Evolutionary conservation across 2,329 filamentous ascomycete genomes (phyloP), one percentile per base, ranked within the genome.

Genomic region (Fusarium clavum): DNA sequence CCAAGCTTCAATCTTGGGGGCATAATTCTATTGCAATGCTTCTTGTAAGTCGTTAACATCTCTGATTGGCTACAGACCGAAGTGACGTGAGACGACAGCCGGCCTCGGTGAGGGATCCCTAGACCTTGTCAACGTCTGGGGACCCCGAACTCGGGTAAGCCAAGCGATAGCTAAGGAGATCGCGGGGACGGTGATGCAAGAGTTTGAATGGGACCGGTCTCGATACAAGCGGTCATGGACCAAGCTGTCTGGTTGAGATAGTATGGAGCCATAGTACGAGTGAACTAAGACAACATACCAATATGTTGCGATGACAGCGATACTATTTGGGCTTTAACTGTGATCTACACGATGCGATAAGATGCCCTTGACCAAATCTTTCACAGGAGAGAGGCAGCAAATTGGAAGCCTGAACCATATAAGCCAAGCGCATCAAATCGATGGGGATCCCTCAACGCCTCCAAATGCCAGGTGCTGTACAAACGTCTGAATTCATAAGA

Each of bases 31-130:
- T 6, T 41, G 38, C n/a, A 48, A 49, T 47, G 30, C 34, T 55
- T 45, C 44, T 22, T 52, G n/a, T 29, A 24, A 24, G 49, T 48
- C 18, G 38, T 30, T 49, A 13, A 6, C 24, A n/a, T 32, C 18
- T 57, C 38, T 66, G 55, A 67, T 57, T 67, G 24, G 48, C 20
- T 6, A 20, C 29, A 51, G 53, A 63, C 57, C 64, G 53, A 24
- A 44, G 62, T 57, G 62, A 54, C 18, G 43, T 18, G 45, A 41
- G 48, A 22, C 12, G 48, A 56, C 22, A 45, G 25, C 13, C 46
- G 47, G 24, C 11, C 62, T 62, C 48, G 57, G 62, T 62, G 51
- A 61, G 41, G 51, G 52, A 57, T 45, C 43, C 38, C 44, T 16
- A 55, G 51, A 52, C 45, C 66, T 62, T 52, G 58, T 48, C 57